Conservation (phyloP, 1,284 basidiomycete species). For the Ceratobasidium sp. region DNA sequence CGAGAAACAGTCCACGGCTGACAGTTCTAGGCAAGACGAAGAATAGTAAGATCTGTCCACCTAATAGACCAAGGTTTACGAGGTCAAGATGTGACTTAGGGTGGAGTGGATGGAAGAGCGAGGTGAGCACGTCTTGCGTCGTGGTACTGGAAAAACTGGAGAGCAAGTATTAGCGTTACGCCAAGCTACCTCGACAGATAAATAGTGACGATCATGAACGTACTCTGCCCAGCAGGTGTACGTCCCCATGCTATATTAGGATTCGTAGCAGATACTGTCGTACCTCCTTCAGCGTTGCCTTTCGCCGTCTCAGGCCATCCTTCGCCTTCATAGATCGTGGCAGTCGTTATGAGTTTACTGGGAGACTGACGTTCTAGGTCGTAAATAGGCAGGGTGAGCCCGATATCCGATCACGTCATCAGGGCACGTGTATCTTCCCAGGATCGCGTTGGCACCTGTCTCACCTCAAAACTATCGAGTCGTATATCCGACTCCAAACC, state of each 20-base stretch:
- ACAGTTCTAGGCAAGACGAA: conserved; percentile 69
- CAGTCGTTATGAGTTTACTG: neutral
- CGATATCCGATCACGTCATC: conserved; percentile 21
- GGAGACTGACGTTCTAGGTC: neutral
- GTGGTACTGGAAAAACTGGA: conserved; percentile 94
- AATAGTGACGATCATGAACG: neutral
- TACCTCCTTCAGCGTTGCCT: conserved; percentile 15
- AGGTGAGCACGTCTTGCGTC: conserved; percentile 94
- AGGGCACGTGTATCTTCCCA: conserved; percentile 16
- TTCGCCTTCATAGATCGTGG: conserved; percentile 9
- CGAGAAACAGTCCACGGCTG: conserved; percentile 77
- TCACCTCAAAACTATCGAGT: neutral
- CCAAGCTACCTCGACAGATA: neutral
- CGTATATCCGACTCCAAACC: neutral
- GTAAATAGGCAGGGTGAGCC: conserved; percentile 11
- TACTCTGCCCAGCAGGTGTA: conserved; percentile 29
- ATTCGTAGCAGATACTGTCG: neutral
- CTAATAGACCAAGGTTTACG: conserved; percentile 84
- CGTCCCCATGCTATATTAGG: conserved; percentile 36
- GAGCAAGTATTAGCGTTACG: conserved; percentile 1
- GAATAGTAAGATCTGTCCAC: conserved; percentile 83
- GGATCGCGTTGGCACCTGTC: neutral
- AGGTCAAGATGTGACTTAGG: conserved; percentile 94
- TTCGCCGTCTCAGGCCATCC: conserved; percentile 17
- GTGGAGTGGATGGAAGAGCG: conserved; percentile 88